Base-by-base conservation (phyloP, 345 rosid genomes). In the Lumnitzera littorea region DNA sequence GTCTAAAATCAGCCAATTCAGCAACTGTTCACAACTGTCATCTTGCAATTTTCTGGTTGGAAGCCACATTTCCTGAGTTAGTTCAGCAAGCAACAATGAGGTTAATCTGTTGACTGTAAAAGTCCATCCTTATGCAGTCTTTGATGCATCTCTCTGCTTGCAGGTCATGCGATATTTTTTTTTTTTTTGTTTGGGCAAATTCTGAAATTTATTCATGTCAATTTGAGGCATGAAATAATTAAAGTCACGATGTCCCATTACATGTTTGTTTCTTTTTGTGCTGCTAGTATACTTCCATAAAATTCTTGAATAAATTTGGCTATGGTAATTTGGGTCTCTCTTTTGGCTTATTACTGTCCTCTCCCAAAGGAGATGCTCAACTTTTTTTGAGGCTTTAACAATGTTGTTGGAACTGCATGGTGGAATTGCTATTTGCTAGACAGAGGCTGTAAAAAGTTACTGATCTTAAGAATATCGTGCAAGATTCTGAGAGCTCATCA, bases 41-140 rank as follows among this genome's bases (percentile, higher is more conserved):
- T 69, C 66, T 78, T 64, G 98, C 96, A 72, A 88, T 91, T 63
- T 83, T 87, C 70, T 95, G 95, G 97, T 74, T 91, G 80, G 97
- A 95, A 83, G 84, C 88, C 65, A 84, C 83, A 51, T 95, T 95
- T 80, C 90, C 95, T 50, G 96, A 83, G 76, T 61, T 91, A 78
- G 71, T 74, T 70, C 72, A 76, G 54, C 85, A 85, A 72, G 66
- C 67, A 62, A 53, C 65, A 48, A 80, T 65, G 70, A 58, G 66
- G 95, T 55, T 47, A 82, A 70, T 68, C 67, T 64, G 17, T 62
- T 70, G 55, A 70, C 79, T 6, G 58, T 84, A 57, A 88, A 77
- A 78, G 96, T 97, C 70, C 84, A 58, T 43, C 89, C 96, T 14
- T 69, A 75, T 81, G 89, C 88, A 64, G 55, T 88, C 54, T 82